Evolutionary conservation across 2,329 filamentous ascomycete genomes (phyloP).

Genomic region (Xylaria sp.): DNA sequence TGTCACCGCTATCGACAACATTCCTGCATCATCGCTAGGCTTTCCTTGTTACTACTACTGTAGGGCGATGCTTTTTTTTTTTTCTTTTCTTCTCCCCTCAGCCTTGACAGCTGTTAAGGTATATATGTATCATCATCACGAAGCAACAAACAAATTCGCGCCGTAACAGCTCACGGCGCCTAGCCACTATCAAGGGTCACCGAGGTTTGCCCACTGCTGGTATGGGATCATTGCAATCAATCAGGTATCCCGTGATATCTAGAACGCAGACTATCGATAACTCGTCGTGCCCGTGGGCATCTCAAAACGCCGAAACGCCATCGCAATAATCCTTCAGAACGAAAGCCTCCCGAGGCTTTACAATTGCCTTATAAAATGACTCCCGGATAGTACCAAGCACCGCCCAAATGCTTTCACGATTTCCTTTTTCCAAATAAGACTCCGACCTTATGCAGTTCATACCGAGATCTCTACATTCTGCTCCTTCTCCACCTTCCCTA

Average conservation of each 20-base stretch:
- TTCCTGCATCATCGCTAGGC: too few species aligned
- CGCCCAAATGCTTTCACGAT: neutral
- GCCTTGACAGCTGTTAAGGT: too few species aligned
- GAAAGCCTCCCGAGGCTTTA: neutral
- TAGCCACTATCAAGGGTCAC: neutral
- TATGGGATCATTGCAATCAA: neutral
- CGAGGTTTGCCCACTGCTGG: too few species aligned
- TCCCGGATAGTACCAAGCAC: neutral
- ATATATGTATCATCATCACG: too few species aligned
- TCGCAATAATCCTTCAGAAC: slow-evolving; percentile 4
- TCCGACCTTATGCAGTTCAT: neutral
- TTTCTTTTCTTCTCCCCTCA: too few species aligned
- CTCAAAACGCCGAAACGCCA: slow-evolving; percentile 1
- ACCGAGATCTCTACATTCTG: slow-evolving; percentile 6
- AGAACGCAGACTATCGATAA: neutral
- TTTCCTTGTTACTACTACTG: too few species aligned
- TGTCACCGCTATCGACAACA: too few species aligned
- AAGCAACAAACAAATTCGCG: neutral
- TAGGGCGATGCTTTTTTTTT: too few species aligned
- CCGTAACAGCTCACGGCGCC: neutral
- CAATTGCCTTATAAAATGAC: neutral
- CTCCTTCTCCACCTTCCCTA: slow-evolving; percentile 24
- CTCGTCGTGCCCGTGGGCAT: neutral
- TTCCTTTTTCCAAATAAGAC: neutral
- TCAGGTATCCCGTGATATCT: neutral